Evolutionary conservation across 2,329 filamentous ascomycete genomes (phyloP), one percentile per base, ranked within the genome.

Genomic region (Aspergillus flavus): DNA sequence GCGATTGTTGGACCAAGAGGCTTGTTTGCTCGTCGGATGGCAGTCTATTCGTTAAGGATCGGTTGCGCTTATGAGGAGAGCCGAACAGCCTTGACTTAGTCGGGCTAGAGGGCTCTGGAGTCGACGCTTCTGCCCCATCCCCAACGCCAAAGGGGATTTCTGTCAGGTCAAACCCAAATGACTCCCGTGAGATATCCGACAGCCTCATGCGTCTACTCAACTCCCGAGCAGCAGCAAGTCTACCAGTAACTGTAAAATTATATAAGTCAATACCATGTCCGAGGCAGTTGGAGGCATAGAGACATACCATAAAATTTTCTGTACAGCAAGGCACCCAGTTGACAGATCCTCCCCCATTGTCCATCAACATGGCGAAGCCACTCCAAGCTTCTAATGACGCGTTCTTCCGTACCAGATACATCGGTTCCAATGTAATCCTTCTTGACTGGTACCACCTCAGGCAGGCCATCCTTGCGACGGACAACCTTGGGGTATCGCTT

Each of bases 251-350:
- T 69, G 21, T 43, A 28, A 11, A 21, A 56, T 10, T 23, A 32
- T 12, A 53, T 65, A 59, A 59, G 45, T 63, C 43, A 23, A 28
- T 30, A 53, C 23, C 39, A 41, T 6, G 39, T 55, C 6, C 16
- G 9, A 2, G 41, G 50, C 41, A 46, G 57, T 73, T 71, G 67
- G 69, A 61, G 59, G 54, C 41, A 50, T 16, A 39, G 11, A n/a
- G 36, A 85, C 92, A 83, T 86, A 96, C 93, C 85, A 54, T 96
- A 84, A 72, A 97, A 93, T 64, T 89, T 89, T 72, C 91, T 91
- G 79, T 97, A 92, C n/a, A 94, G 85, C 69, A 88, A 85, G 34
- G 87, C 86, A 48, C 92, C 88, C 61, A 88, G 83, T 21, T 82
- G 79, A 70, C 94, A 92, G 26, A 92, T 88, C 62, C 89, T 84